phyloP scores from a whole-genome alignment of 2,329 filamentous ascomycete species.

The Pseudogymnoascus sp. region DNA sequence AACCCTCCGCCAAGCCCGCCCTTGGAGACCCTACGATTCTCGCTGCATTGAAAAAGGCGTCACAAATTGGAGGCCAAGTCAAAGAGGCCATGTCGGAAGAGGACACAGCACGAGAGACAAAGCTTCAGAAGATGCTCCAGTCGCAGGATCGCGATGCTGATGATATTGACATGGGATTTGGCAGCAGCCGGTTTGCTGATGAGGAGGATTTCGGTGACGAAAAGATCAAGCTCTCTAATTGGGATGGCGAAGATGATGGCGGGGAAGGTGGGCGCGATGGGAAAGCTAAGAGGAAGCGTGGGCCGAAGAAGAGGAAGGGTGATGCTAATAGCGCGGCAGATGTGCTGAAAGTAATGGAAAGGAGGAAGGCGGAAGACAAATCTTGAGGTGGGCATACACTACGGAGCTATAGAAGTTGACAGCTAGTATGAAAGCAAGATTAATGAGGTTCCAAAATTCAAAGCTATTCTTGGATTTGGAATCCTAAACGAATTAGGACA shows the following conservation, averaged over 20 bases:
- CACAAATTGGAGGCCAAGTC: conserved; percentile 45
- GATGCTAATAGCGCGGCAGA: conserved; percentile 73
- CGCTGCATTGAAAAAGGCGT: conserved; percentile 80
- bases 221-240: conserved; percentile 61
- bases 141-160: conserved; percentile 72
- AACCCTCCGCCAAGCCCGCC: conserved; percentile 37
- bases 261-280: conserved; percentile 37
- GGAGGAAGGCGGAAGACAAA: conserved; percentile 20
- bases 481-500: neutral
- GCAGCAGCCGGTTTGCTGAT: conserved; percentile 77
- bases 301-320: conserved; percentile 67
- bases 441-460: neutral
- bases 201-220: conserved; percentile 70
- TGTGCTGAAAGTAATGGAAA: conserved; percentile 71
- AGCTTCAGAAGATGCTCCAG: conserved; percentile 67
- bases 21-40: conserved; percentile 71
- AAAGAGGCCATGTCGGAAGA: conserved; percentile 35
- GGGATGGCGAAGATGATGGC: conserved; percentile 44
- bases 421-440: neutral
- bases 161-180: conserved; percentile 93
- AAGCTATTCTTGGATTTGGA: neutral
- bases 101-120: conserved; percentile 54
- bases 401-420: neutral
- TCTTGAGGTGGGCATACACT: neutral
- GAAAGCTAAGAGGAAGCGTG: conserved; percentile 59